Percentiles rank a stretch among this genome's conserved stretches.
Conservation (phyloP, 2,329 filamentous ascomycete genomes). For the Dendrostoma leiphaemia region DNA sequence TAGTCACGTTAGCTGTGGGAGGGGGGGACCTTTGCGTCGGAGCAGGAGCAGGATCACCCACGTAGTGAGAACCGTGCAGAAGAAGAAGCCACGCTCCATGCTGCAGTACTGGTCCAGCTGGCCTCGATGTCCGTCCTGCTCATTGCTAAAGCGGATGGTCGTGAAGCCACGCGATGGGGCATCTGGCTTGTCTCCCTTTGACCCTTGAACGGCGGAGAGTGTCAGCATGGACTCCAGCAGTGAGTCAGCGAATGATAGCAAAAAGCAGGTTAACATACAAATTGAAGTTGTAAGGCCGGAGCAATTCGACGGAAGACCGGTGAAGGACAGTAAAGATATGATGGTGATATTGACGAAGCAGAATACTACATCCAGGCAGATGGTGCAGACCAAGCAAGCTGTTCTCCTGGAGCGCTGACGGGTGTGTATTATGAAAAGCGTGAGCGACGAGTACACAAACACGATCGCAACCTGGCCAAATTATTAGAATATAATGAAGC, state of each 20-base stretch:
- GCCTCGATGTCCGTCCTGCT: slow-evolving; percentile 22
- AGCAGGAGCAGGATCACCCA: slow-evolving; percentile 19
- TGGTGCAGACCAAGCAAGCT: slow-evolving; percentile 25
- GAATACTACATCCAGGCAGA: slow-evolving; percentile 31
- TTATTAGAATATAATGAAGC: not conserved
- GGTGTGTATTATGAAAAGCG: slow-evolving; percentile 30
- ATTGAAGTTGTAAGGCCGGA: slow-evolving; percentile 27
- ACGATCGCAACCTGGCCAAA: slow-evolving; percentile 25
- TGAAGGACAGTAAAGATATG: slow-evolving; percentile 31
- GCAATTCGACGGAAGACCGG: slow-evolving; percentile 34
- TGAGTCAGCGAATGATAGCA: not conserved
- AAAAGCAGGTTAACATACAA: not conserved
- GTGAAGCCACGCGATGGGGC: slow-evolving; percentile 20
- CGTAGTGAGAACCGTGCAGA: slow-evolving; percentile 29
- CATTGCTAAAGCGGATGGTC: slow-evolving; percentile 32
- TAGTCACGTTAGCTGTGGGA: too few species aligned
- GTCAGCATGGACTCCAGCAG: not conserved
- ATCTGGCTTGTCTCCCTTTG: not conserved
- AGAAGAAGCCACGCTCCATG: slow-evolving; percentile 32
- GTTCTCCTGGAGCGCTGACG: slow-evolving; percentile 25
- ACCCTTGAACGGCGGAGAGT: not conserved
- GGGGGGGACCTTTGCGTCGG: too few species aligned
- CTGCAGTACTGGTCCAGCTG: slow-evolving; percentile 29
- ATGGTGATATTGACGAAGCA: slow-evolving; percentile 30
- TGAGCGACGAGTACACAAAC: slow-evolving; percentile 31